Evolutionary conservation across 164 flowering plant species (phyloP), one percentile per base, ranked within the genome.

Genomic region (Vitis rupestris): DNA sequence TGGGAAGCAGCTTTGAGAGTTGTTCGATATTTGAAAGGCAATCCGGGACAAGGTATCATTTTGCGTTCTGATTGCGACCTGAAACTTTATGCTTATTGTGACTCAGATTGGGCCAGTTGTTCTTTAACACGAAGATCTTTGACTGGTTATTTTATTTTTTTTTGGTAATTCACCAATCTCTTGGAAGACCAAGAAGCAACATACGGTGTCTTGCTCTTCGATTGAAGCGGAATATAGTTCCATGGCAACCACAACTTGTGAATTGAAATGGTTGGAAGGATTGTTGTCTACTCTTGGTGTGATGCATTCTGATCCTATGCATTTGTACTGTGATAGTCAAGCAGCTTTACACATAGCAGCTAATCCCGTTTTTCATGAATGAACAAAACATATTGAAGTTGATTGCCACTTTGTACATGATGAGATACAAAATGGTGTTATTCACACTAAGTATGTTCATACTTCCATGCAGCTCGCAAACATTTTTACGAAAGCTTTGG

Each of bases 141-240:
- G 14, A 60, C 66, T 17, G 65, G 50, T 5, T 69, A 69, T n/a
- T 61, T 50, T 19, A n/a, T 17, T 69, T 50, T 1, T 51, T 1
- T 17, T 69, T 10, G 72, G 72, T 7, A 1, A 2, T 12, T 69
- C 17, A 1, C 17, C 17, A 17, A 10, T 69, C 2, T 61, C 64
- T 8, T 68, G 71, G 71, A 68, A 48, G 53, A 58, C 64, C 3
- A 68, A 68, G 65, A 70, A 67, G 62, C 70, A 67, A n/a, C 47
- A 8, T 3, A 67, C 62, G 13, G 50, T 67, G 2, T 67, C 70
- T 4, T 44, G 59, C 1, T 69, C 72, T 12, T 61, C 50, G 9
- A 66, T 66, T 50, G 65, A 69, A 17, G 66, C 57, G 1, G 66
- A 69, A 14, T 61, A 65, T 19, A 57, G 68, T 2, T 50, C 56